Evolutionary conservation across 2,329 filamentous ascomycete genomes (phyloP).

Genomic region (Aspergillus sp.): DNA sequence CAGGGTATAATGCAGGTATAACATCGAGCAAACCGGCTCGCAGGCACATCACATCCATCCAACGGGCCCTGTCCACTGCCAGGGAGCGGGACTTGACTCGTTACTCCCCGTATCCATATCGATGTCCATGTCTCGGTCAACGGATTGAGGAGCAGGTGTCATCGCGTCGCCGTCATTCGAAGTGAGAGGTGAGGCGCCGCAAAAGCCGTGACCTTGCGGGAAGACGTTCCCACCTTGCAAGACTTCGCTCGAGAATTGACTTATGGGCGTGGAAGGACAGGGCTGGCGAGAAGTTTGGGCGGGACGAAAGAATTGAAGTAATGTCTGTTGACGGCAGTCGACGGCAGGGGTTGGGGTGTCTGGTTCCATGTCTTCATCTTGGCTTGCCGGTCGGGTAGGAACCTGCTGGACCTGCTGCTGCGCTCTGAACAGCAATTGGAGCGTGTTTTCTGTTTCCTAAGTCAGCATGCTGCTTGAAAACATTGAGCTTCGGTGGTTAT

Average conservation of each 20-base stretch:
- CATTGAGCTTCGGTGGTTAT: not conserved
- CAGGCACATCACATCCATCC: constrained; percentile 31
- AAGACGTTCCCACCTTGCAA: constrained; percentile 16
- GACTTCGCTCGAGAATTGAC: constrained; percentile 21
- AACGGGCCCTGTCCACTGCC: constrained; percentile 29
- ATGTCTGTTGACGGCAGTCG: constrained; percentile 42
- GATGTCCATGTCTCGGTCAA: constrained; percentile 30
- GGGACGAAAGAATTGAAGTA: constrained; percentile 42
- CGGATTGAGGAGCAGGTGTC: constrained; percentile 21
- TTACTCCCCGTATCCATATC: constrained; percentile 31
- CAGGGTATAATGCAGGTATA: constrained; percentile 4
- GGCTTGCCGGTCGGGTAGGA: constrained; percentile 9
- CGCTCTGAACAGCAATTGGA: constrained; percentile 44
- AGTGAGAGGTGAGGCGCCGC: constrained; percentile 16
- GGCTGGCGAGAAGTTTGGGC: constrained; percentile 19
- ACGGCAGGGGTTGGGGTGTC: constrained; percentile 26
- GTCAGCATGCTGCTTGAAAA: constrained; percentile 19
- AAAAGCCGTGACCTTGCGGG: constrained; percentile 21
- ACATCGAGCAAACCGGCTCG: not conserved
- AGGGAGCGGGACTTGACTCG: constrained; percentile 18
- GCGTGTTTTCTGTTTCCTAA: constrained; percentile 37
- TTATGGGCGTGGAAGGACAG: constrained; percentile 14
- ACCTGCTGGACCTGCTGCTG: constrained; percentile 31
- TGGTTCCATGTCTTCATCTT: constrained; percentile 28
- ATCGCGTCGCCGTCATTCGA: constrained; percentile 23